Conservation (phyloP, 2,329 filamentous ascomycete species). For the Fusarium albidum region DNA sequence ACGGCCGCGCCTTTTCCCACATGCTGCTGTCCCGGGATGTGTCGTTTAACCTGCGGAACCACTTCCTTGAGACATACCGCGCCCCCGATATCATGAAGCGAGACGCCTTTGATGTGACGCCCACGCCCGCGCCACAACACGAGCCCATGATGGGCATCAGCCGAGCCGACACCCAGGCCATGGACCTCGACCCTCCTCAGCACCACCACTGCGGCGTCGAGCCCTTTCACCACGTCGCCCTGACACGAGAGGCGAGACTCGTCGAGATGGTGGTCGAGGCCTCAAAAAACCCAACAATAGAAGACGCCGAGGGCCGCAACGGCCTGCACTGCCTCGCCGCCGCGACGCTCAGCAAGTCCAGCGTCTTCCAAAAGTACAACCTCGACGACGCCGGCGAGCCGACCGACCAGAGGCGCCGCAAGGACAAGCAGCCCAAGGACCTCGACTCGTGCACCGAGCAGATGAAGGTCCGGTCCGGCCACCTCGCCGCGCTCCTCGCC, state of each 20-base stretch:
- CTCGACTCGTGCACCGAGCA: constrained; percentile 46
- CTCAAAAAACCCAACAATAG: constrained; percentile 20
- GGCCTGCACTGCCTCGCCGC: constrained; percentile 66
- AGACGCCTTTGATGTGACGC: constrained; percentile 57
- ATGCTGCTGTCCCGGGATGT: constrained; percentile 45
- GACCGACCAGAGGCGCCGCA: constrained; percentile 7
- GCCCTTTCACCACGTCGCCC: constrained; percentile 5
- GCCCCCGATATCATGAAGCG: constrained; percentile 47
- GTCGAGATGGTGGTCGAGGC: constrained; percentile 35
- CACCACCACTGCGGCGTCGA: constrained; percentile 1
- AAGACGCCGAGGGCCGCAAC: constrained; percentile 58
- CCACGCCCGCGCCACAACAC: constrained; percentile 14
- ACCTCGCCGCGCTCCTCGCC: constrained; percentile 44
- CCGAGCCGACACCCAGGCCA: constrained; percentile 9
- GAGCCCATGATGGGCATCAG: constrained; percentile 12
- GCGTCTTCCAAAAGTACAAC: constrained; percentile 46
- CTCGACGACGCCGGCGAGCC: constrained; percentile 28
- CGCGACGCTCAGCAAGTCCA: constrained; percentile 54
- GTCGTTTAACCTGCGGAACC: constrained; percentile 43
- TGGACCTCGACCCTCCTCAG: constrained; percentile 38
- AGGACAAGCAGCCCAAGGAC: constrained; percentile 20
- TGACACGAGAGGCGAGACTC: constrained; percentile 33
- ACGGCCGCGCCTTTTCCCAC: constrained; percentile 63
- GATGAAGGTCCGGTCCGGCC: constrained; percentile 40
- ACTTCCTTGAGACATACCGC: constrained; percentile 41